phyloP scores from a whole-genome alignment of 1,139 yeast species.

The Pichia sp. region DNA sequence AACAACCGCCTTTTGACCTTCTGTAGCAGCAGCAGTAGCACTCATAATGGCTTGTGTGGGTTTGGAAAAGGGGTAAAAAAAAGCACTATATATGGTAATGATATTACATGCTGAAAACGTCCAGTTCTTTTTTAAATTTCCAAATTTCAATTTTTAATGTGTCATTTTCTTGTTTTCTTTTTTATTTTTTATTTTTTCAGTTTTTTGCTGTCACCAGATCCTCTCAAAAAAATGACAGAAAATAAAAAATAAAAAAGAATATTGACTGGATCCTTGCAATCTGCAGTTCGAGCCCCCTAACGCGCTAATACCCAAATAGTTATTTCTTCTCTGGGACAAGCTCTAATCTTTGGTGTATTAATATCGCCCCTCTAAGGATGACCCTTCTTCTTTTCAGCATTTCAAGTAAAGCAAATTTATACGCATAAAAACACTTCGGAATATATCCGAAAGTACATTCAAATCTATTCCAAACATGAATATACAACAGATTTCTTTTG shows the following conservation, averaged over 20 bases:
- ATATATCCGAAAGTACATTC: not conserved
- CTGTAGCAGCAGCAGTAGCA: conserved; percentile 17
- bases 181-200: not conserved
- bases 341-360: too few relatives aligned
- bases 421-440: not conserved
- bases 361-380: not conserved
- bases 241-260: too few relatives aligned
- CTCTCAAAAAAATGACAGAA: too few relatives aligned
- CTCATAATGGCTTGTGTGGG: conserved; percentile 14
- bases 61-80: not conserved
- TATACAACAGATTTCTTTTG: not conserved
- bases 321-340: too few relatives aligned
- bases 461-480: not conserved
- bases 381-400: not conserved
- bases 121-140: not conserved
- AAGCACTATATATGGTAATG: not conserved
- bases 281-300: too few relatives aligned
- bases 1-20: conserved; percentile 24
- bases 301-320: too few relatives aligned
- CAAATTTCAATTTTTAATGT: not conserved
- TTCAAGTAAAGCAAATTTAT: not conserved
- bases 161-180: not conserved
- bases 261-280: too few relatives aligned
- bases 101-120: not conserved
- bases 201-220: not conserved